Evolutionary conservation across 768 basidiomycete species (phyloP), one percentile per base, ranked within the genome.

Genomic region (Panellus pusillus): DNA sequence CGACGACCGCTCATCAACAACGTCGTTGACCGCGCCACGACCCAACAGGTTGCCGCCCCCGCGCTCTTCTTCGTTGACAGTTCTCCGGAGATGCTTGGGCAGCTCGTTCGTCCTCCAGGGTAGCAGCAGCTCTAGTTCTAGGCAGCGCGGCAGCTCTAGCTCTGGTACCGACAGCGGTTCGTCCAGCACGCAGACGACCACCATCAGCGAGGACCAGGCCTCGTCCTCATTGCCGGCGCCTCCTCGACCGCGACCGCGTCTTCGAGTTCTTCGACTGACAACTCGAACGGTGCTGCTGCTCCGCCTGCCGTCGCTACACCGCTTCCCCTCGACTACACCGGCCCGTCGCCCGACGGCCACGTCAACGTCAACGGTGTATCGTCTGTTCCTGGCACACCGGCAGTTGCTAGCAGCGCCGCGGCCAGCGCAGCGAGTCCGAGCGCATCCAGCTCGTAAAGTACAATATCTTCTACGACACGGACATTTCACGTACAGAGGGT

Each of bases 1-100:
- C 63, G 66, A 66, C 50, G 80, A 84, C 58, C 89, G 2, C 72
- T 93, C 28, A 61, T 79, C 66, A 83, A 81, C 72, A 78, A 86
- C 69, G 79, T 83, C 58, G 65, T 71, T 18, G 77, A 84, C 64
- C 83, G 84, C 54, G 78, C 76, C 43, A 72, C 72, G 48, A 70
- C 69, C 59, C 71, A 77, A 49, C 68, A 86, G 65, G 71, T 91
- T 55, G 89, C 89, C 3, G 91, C 91, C 27, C 92, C 92, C 6
- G 71, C 77, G 2, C 69, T 89, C 50, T 72, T 79, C 13, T 89
- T 87, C 76, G 76, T 87, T 65, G 85, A 90, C 71, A 77, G 77
- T 20, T 58, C 73, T 54, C 72, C 79, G 35, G 78, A 89, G 69
- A 66, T 70, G 52, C 68, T 89, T 60, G 73, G 74, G 45, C 65